These are phyloP conservation scores for Penicillium chermesinum DNA, from an alignment of 495 filamentous ascomycete genomes.

Conservation along the genomic window DNA sequence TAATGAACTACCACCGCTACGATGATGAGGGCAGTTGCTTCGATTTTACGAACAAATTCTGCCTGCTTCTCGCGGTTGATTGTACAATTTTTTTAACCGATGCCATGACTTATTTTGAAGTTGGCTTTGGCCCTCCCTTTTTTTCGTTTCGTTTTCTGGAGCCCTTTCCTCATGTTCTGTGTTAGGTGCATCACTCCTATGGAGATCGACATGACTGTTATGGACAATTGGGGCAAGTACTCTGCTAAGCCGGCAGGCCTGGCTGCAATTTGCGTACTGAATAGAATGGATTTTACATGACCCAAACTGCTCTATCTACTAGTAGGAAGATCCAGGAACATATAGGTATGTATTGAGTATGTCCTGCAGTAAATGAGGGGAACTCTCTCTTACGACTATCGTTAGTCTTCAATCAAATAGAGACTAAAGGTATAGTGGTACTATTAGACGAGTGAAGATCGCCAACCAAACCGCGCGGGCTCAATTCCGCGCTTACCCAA, in stretches of 20 bases:
- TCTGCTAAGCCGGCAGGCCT: constrained; percentile 9
- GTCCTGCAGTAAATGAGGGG: too few species aligned
- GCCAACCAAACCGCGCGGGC: constrained; percentile 19
- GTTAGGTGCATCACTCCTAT: neutral
- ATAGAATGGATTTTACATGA: constrained; percentile 7
- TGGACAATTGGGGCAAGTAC: constrained; percentile 5
- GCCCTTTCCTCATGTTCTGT: neutral
- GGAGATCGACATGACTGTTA: constrained; percentile 7
- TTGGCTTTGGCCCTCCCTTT: neutral
- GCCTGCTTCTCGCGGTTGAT: constrained; percentile 6
- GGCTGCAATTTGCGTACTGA: constrained; percentile 8
- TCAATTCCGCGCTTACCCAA: constrained; percentile 27
- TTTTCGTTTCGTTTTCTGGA: neutral
- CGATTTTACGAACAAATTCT: neutral
- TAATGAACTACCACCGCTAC: constrained; percentile 14
- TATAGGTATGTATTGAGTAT: too few species aligned
- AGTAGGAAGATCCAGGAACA: too few species aligned
- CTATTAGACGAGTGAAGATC: too few species aligned
- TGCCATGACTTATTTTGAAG: neutral
- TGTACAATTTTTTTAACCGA: constrained; percentile 9
- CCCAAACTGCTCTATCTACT: too few species aligned
- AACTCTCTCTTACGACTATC: too few species aligned
- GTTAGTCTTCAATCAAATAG: too few species aligned
- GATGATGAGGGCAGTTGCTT: constrained; percentile 3
- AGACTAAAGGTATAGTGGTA: too few species aligned